Evolutionary conservation across 805 yeast species (phyloP), one percentile per base, ranked within the genome.

Genomic region (Cyberlindnera sargentensis): DNA sequence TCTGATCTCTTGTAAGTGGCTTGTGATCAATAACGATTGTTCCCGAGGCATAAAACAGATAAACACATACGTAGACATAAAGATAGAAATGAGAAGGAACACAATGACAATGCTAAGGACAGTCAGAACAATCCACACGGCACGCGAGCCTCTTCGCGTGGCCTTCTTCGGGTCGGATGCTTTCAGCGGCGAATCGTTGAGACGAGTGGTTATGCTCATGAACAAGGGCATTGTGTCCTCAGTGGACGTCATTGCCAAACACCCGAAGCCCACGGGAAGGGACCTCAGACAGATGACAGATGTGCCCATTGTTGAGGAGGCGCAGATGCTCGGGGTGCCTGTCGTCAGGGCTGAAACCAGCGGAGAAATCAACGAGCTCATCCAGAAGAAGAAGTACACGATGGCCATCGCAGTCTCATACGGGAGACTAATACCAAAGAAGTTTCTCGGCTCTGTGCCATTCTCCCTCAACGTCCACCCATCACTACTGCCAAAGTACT

Each of bases 391-490:
- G 15, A 43, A 60, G 2, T 82, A 73, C 59, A 76, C 84, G 48
- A 58, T 89, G 50, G 82, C 89, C 1, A 70, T 93, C n/a, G 97
- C 98, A 0, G 97, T 89, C 1, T 88, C 97, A 0, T 93, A 80
- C 60, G 99, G 98, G 0, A 71, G 71, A 40, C 66, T 91, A 37
- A 88, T 93, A 4, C 97, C 98, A 0, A 65, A 63, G 0, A 45
- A 60, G 2, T 77, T 88, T 49, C 61, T 93, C 2, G 40, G 56
- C 0, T 40, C 60, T 0, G 64, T 80, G 23, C 60, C 61, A 9
- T 77, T 61, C 55, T 95, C 97, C 0, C 58, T 93, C 27, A 93
- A 93, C 57, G 88, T 93, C 1, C 99, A 93, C 60, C 99, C 99
- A 0, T 88, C 96, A 0, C 60, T 89, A 6, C 70, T 93, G 7